Percentiles rank a stretch among this genome's conserved stretches.
These are phyloP conservation scores for Chlorella sp. DNA, from an alignment of 139 green algal species.

Conservation along the genomic window DNA sequence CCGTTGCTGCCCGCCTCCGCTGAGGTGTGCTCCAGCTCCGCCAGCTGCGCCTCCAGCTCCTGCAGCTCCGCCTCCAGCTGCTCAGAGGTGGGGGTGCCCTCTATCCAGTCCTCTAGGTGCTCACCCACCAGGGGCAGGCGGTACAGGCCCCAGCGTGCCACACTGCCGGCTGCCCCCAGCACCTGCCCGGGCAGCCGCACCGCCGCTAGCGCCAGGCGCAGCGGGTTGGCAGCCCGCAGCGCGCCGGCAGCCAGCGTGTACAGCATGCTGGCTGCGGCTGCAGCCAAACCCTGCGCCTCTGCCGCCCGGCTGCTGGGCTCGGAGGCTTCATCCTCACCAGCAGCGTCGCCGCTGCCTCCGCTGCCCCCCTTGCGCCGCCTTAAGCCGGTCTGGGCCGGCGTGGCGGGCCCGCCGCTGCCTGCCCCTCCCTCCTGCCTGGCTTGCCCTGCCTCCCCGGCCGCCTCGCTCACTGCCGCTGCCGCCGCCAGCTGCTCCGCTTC, in stretches of 20 bases:
- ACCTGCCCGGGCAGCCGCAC: background rate
- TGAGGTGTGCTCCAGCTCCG: background rate
- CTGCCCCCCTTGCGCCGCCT: background rate
- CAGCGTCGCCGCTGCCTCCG: background rate
- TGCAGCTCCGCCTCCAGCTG: slow-evolving; percentile 12
- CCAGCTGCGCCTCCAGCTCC: background rate
- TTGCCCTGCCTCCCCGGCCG: background rate
- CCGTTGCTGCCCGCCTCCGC: background rate
- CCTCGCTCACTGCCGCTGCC: background rate
- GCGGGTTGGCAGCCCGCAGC: background rate
- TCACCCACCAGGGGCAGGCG: slow-evolving; percentile 3
- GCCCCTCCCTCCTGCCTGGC: no score
- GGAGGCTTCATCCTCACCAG: no score
- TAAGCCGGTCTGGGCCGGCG: background rate
- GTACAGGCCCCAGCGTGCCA: background rate
- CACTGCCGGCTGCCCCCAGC: background rate
- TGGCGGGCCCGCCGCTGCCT: background rate
- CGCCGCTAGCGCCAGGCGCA: background rate
- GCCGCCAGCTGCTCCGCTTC: background rate
- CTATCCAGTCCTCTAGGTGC: background rate
- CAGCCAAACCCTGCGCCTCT: background rate
- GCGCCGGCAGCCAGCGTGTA: background rate
- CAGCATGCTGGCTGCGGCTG: background rate
- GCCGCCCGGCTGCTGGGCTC: background rate
- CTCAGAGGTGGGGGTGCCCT: background rate